These are phyloP conservation scores for Saccharomyces paradoxus DNA, from an alignment of 805 yeast genomes.

Conservation along the genomic window DNA sequence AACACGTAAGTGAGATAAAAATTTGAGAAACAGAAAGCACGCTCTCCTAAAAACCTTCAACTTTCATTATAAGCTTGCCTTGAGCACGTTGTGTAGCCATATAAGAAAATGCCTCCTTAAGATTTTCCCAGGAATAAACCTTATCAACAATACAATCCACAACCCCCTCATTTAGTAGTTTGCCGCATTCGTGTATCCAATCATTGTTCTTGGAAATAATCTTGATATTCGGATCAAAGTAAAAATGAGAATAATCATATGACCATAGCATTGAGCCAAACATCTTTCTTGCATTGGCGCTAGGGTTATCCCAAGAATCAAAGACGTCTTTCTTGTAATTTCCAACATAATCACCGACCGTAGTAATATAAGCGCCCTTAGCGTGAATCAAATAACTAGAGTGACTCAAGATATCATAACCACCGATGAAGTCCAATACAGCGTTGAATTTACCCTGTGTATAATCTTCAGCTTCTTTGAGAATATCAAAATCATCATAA, in stretches of 20 bases:
- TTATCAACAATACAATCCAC: constrained; percentile 48
- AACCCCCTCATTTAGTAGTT: constrained; percentile 40
- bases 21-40: not conserved
- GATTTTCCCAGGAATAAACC: constrained; percentile 47
- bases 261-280: constrained; percentile 32
- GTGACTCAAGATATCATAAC: constrained; percentile 42
- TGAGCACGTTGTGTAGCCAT: constrained; percentile 45
- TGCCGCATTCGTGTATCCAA: constrained; percentile 37
- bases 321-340: constrained; percentile 33
- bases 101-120: constrained; percentile 44
- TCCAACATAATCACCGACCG: constrained; percentile 53
- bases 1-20: not conserved
- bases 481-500: constrained; percentile 24
- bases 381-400: constrained; percentile 37
- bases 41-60: constrained; percentile 32
- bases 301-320: constrained; percentile 31
- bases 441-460: constrained; percentile 47
- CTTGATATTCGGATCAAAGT: constrained; percentile 28
- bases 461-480: constrained; percentile 22
- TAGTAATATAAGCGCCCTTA: constrained; percentile 47
- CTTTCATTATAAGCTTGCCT: constrained; percentile 59
- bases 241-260: constrained; percentile 31
- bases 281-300: constrained; percentile 30
- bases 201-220: constrained; percentile 23
- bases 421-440: constrained; percentile 68